Percentiles rank a stretch among this genome's conserved stretches.
These are phyloP conservation scores for Colletotrichum musicola DNA, from an alignment of 2,329 filamentous ascomycete species.

Conservation along the genomic window DNA sequence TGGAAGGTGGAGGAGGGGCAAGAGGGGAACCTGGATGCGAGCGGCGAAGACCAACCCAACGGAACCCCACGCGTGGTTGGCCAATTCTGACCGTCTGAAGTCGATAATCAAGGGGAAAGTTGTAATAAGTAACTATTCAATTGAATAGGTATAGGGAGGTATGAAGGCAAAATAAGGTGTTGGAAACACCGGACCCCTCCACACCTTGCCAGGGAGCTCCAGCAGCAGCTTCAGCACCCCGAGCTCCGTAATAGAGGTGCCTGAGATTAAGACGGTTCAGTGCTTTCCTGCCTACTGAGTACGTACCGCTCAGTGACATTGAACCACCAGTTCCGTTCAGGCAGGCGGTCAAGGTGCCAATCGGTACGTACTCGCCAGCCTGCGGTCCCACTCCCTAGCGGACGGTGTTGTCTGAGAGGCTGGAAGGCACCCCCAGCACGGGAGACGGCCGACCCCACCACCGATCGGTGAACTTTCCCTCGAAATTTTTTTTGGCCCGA, in stretches of 20 bases:
- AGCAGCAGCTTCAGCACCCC: not conserved
- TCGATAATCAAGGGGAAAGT: not conserved
- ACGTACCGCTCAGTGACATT: too few relatives aligned
- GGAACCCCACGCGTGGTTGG: conserved; percentile 10
- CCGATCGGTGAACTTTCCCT: conserved; percentile 37
- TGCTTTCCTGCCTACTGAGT: too few relatives aligned
- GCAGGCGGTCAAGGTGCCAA: conserved; percentile 18
- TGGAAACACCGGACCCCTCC: not conserved
- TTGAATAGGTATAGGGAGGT: too few relatives aligned
- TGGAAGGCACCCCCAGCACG: conserved; percentile 21
- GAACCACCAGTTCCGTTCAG: not conserved
- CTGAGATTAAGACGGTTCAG: too few relatives aligned
- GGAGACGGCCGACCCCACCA: conserved; percentile 38
- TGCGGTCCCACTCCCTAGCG: not conserved
- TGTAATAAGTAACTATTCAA: not conserved
- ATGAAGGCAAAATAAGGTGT: too few relatives aligned
- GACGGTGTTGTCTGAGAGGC: conserved; percentile 36
- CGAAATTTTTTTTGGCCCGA: conserved; percentile 31
- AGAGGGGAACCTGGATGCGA: conserved; percentile 35
- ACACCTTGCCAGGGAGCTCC: not conserved
- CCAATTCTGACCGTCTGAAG: conserved; percentile 3
- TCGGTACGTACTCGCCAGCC: conserved; percentile 12
- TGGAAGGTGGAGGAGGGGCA: conserved; percentile 16
- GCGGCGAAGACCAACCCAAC: not conserved
- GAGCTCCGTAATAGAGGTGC: too few relatives aligned